Evolutionary conservation across 805 yeast species (phyloP).

Genomic region (Kazachstania kunashirensis): DNA sequence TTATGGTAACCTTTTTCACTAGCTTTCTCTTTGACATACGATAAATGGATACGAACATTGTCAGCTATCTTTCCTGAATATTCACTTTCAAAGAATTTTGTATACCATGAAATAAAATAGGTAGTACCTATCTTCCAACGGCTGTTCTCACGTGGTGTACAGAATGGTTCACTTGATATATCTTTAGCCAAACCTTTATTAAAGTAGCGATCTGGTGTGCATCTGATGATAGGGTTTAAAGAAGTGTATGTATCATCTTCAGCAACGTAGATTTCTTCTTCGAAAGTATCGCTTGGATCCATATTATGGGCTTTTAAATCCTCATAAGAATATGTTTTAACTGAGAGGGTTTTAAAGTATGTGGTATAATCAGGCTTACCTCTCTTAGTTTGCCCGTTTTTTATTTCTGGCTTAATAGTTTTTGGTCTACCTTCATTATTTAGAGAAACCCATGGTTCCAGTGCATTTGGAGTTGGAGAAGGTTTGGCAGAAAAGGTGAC

Average conservation of each 20-base stretch:
- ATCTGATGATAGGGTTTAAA: conserved; percentile 71
- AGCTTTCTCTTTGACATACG: conserved; percentile 49
- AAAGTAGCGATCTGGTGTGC: conserved; percentile 70
- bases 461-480: conserved; percentile 43
- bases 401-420: conserved; percentile 66
- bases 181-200: conserved; percentile 53
- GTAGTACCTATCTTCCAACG: conserved; percentile 49
- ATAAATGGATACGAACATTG: conserved; percentile 57
- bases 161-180: conserved; percentile 64
- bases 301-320: conserved; percentile 65
- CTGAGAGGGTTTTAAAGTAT: conserved; percentile 62
- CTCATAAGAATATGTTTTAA: conserved; percentile 46
- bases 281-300: conserved; percentile 48
- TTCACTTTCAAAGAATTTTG: conserved; percentile 43
- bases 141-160: conserved; percentile 62
- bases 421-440: conserved; percentile 71
- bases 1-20: conserved; percentile 50
- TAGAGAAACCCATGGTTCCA: conserved; percentile 74
- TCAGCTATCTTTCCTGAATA: conserved; percentile 37
- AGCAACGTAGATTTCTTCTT: conserved; percentile 44
- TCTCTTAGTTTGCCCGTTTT: conserved; percentile 59
- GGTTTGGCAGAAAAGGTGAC: conserved; percentile 45
- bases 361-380: conserved; percentile 66
- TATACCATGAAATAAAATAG: conserved; percentile 75
- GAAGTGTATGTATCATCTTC: conserved; percentile 68